Percentiles rank a stretch among this genome's conserved stretches.
Evolutionary conservation across 1,284 basidiomycete species (phyloP).

Genomic region (Cutaneotrichosporon curvatum): DNA sequence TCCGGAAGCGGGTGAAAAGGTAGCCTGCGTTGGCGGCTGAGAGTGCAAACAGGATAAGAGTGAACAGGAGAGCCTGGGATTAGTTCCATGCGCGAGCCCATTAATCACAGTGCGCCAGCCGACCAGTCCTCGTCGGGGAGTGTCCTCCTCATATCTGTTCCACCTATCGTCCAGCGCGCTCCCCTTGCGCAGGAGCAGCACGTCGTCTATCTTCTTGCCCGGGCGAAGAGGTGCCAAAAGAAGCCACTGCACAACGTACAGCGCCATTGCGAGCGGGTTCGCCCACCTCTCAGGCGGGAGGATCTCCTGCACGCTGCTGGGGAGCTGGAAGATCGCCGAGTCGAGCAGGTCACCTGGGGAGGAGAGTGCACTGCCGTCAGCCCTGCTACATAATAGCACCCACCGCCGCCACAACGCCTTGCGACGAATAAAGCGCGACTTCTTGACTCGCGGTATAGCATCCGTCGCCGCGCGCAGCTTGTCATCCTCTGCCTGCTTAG

Average conservation of each 20-base stretch:
- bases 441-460: constrained; percentile 9
- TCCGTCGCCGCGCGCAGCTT: not conserved
- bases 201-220: not conserved
- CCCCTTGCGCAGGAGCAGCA: constrained; percentile 5
- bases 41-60: constrained; percentile 23
- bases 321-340: constrained; percentile 20
- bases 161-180: constrained; percentile 28
- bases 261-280: constrained; percentile 30
- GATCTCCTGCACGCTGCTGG: constrained; percentile 27
- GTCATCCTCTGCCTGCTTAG: constrained; percentile 20
- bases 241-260: constrained; percentile 35
- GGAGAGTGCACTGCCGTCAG: constrained; percentile 20
- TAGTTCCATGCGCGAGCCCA: not conserved
- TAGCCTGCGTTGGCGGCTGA: constrained; percentile 33
- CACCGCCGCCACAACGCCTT: constrained; percentile 34
- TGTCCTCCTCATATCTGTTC: constrained; percentile 28
- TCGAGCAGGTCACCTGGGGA: constrained; percentile 28
- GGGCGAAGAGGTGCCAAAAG: constrained; percentile 33
- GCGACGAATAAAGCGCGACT: constrained; percentile 33
- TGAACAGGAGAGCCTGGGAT: constrained; percentile 28
- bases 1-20: constrained; percentile 38
- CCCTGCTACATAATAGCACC: constrained; percentile 6
- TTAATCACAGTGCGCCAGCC: constrained; percentile 27
- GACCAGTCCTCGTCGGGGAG: constrained; percentile 12
- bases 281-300: constrained; percentile 32